A percentile compares a stretch with the other conserved stretches of the same genome.
These are phyloP conservation scores for Aspergillus ibericus DNA, from an alignment of 2,329 filamentous ascomycete species.

Conservation along the genomic window DNA sequence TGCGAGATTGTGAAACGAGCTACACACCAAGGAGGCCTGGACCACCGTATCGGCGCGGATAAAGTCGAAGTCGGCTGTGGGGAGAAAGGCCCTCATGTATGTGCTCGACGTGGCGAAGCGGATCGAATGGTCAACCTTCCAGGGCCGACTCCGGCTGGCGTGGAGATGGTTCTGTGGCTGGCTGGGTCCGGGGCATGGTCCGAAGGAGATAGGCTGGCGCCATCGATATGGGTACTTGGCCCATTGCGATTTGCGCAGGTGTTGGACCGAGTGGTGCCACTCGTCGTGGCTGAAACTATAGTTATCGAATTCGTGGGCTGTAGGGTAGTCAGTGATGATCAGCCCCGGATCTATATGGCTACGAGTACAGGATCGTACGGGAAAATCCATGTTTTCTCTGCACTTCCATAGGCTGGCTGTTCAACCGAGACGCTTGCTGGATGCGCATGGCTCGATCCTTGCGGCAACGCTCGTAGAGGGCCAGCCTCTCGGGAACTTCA, in stretches of 20 bases:
- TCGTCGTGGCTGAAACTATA: too few species aligned
- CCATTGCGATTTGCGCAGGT: too few species aligned
- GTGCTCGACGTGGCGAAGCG: constrained; percentile 54
- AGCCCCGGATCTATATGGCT: too few species aligned
- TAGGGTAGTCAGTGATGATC: too few species aligned
- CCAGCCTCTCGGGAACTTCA: constrained; percentile 57
- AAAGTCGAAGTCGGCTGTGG: constrained; percentile 46
- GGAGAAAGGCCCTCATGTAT: constrained; percentile 51
- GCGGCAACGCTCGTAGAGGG: constrained; percentile 60
- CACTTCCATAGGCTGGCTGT: too few species aligned
- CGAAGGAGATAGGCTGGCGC: constrained; percentile 13
- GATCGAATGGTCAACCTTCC: constrained; percentile 47
- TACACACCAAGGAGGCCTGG: constrained; percentile 45
- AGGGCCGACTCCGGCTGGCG: constrained; percentile 17
- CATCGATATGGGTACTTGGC: too few species aligned
- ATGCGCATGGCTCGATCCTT: constrained; percentile 52
- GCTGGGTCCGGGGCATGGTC: background rate
- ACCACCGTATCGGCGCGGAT: constrained; percentile 46
- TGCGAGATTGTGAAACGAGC: constrained; percentile 52
- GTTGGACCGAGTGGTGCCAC: constrained; percentile 6
- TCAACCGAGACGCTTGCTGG: too few species aligned
- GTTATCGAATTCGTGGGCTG: too few species aligned
- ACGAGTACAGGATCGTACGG: too few species aligned
- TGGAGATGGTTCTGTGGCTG: too few species aligned
- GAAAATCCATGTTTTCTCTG: too few species aligned